Evolutionary conservation across 169 alveolate species (phyloP), one percentile per base, ranked within the genome.

Genomic region (Plasmodium chabaudi): DNA sequence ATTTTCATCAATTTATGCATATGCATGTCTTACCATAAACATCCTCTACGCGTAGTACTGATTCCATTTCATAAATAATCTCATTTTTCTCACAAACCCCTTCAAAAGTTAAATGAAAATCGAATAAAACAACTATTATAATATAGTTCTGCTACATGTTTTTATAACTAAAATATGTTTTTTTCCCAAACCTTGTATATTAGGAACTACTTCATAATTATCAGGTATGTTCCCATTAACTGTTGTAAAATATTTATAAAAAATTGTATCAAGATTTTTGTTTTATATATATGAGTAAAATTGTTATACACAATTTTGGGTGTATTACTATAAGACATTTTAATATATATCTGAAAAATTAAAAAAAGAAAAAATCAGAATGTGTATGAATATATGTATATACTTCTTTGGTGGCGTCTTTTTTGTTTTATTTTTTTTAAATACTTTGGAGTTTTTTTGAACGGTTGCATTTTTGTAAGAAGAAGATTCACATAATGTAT

Each of bases 81-180:
- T 86, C 84, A 60, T 69, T 61, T 55, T 57, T 70, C 46, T 86
- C 91, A 55, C 91, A 86, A 61, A 86, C 91, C 19, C 91, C 91
- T 86, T 70, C 17, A 39, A 65, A 69, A 21, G 49, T 21, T 27
- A 63, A 46, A 69, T 25, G 70, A 84, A 70, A 13, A 47, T 7
- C 39, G 53, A 25, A 61, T 23, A 10, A 73, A 59, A n/a, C 57
- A 51, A 23, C 27, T 61, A 21, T 27, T 27, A 61, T 44, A 57
- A n/a, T 17, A 57, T 57, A 51, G 21, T 51, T 57, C 1, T 57
- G 42, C 42, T 12, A 67, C 5, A 12, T 59, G 13, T 17, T 39
- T 67, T 67, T 15, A 67, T 67, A 67, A 15, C 61, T 67, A 12
- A 9, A 61, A 10, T 27, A 44, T 68, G 17, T 84, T 68, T 60